These are phyloP conservation scores for Starmerella floricola DNA, from an alignment of 805 yeast genomes.

Conservation along the genomic window DNA sequence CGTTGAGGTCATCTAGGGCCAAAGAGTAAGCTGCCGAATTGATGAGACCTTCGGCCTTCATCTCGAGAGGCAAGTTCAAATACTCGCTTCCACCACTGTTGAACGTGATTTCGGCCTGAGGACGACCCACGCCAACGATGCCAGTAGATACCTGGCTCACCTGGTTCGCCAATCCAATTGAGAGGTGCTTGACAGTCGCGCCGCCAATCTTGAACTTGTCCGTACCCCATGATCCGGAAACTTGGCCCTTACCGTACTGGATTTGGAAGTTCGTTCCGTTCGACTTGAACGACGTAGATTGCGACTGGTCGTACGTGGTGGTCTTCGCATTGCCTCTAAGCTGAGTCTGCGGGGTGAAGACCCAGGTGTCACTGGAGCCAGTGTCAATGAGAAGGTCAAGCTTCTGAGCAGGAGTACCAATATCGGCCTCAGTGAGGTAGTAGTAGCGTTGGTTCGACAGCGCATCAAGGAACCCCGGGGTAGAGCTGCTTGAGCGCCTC, in stretches of 20 bases:
- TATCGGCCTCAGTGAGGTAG: conserved; percentile 28
- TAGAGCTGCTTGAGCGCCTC: conserved; percentile 1
- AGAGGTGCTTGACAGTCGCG: conserved; percentile 39
- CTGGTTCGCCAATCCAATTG: conserved; percentile 64
- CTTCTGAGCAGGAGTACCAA: conserved; percentile 51
- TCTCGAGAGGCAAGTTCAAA: conserved; percentile 51
- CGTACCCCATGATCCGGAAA: conserved; percentile 47
- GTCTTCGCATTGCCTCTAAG: conserved; percentile 11
- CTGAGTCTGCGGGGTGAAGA: conserved; percentile 32
- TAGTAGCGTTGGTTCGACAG: conserved; percentile 28
- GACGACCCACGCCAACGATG: conserved; percentile 32
- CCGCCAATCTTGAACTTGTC: conserved; percentile 51
- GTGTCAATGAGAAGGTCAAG: conserved; percentile 55
- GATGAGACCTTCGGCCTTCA: conserved; percentile 50
- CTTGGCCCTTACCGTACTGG: conserved; percentile 40
- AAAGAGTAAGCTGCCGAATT: conserved; percentile 51
- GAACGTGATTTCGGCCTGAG: conserved; percentile 42
- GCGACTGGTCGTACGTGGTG: conserved; percentile 24
- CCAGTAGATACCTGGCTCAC: conserved; percentile 55
- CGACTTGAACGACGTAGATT: conserved; percentile 24
- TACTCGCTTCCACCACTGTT: conserved; percentile 30
- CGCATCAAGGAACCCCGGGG: conserved; percentile 13
- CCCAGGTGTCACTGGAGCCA: conserved; percentile 68
- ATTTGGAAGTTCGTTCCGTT: conserved; percentile 26
- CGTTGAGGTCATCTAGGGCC: conserved; percentile 37